Evolutionary conservation across 805 yeast genomes (phyloP).

Genomic region (Blastobotrys chiropterorum): DNA sequence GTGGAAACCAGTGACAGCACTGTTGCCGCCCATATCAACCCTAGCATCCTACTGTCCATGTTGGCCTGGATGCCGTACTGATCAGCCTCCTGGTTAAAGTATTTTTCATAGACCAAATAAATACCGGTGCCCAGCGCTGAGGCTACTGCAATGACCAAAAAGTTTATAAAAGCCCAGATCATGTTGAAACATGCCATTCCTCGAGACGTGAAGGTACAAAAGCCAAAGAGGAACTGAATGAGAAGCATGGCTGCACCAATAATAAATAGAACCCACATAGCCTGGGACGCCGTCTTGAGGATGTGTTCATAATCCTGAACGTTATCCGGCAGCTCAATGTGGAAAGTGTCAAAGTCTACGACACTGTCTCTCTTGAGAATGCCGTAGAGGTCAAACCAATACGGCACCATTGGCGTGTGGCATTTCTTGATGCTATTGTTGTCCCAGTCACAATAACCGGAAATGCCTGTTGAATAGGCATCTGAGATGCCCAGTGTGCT

Average conservation of each 20-base stretch:
- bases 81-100: constrained; percentile 44
- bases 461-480: constrained; percentile 50
- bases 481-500: constrained; percentile 30
- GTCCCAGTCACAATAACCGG: constrained; percentile 50
- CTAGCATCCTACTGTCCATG: constrained; percentile 47
- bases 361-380: constrained; percentile 26
- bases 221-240: constrained; percentile 32
- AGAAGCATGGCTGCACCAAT: constrained; percentile 42
- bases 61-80: constrained; percentile 52
- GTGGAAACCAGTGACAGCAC: constrained; percentile 40
- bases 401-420: constrained; percentile 48
- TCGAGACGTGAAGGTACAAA: constrained; percentile 42
- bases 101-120: constrained; percentile 42
- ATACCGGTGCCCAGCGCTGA: constrained; percentile 64
- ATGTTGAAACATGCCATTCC: constrained; percentile 42
- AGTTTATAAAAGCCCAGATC: constrained; percentile 36
- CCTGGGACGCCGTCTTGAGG: constrained; percentile 44
- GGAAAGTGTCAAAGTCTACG: constrained; percentile 27
- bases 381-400: constrained; percentile 47
- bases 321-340: constrained; percentile 43
- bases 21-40: constrained; percentile 58
- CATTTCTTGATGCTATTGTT: constrained; percentile 40
- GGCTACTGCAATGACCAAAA: constrained; percentile 30
- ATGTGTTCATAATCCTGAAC: constrained; percentile 41
- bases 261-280: constrained; percentile 52